Conservation (phyloP, 352 stramenopile species). For the Pythium dissotocum region DNA sequence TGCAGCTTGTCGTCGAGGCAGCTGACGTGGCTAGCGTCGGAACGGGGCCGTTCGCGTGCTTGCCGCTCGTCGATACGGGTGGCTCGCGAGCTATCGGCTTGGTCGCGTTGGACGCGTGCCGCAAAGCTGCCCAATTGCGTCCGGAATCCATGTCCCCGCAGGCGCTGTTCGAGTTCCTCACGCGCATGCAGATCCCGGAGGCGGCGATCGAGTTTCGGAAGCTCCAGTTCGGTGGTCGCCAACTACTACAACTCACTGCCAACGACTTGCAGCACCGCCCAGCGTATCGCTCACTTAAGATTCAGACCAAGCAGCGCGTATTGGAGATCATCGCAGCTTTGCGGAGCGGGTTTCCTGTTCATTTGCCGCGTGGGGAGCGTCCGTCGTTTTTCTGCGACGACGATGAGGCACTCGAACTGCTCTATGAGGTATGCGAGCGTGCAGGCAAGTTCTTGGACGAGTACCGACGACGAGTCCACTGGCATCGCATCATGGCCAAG, state of each 20-base stretch:
- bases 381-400: conserved; percentile 52
- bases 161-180: conserved; percentile 50
- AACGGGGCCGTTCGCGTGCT: conserved; percentile 56
- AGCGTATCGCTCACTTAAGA: conserved; percentile 49
- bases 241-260: conserved; percentile 49
- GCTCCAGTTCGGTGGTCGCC: conserved; percentile 40
- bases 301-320: conserved; percentile 52
- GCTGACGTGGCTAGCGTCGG: not conserved
- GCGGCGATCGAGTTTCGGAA: conserved; percentile 46
- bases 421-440: conserved; percentile 41
- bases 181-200: conserved; percentile 51
- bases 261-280: conserved; percentile 55
- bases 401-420: conserved; percentile 49
- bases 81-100: conserved; percentile 41
- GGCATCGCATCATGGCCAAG: conserved; percentile 47
- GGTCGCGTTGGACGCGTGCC: conserved; percentile 57
- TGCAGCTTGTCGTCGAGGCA: conserved; percentile 25
- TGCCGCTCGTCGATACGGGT: conserved; percentile 36
- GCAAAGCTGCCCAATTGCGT: conserved; percentile 43
- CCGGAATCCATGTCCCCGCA: conserved; percentile 60
- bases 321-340: conserved; percentile 55
- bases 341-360: conserved; percentile 39
- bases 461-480: conserved; percentile 51
- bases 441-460: conserved; percentile 45
- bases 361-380: conserved; percentile 33